phyloP scores from a whole-genome alignment of 257 asterid species.

The Coffea canephora region DNA sequence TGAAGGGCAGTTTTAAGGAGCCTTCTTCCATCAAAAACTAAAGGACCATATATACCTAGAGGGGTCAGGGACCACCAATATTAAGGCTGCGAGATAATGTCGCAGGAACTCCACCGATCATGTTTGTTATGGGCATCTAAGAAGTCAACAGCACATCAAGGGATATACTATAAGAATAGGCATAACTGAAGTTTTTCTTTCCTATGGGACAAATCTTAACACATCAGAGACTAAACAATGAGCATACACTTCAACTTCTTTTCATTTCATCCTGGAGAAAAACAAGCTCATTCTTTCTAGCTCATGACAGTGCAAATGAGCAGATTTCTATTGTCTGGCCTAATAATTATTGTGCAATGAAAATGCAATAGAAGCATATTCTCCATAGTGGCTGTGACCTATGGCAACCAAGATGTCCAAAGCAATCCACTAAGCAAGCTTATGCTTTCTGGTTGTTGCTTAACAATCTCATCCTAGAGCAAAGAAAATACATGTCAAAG shows the following conservation, averaged over 20 bases:
- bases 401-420: background rate
- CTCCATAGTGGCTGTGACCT: background rate
- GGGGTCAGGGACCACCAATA: slow-evolving; percentile 12
- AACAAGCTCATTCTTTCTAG: background rate
- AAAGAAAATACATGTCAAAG: too few relatives aligned
- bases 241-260: background rate
- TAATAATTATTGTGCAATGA: too few relatives aligned
- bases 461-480: too few relatives aligned
- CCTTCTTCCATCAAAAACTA: slow-evolving; percentile 6
- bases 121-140: background rate
- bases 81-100: background rate
- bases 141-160: background rate
- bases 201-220: background rate
- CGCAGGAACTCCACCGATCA: background rate
- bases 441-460: too few relatives aligned
- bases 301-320: too few relatives aligned
- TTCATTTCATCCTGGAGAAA: background rate
- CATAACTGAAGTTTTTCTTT: background rate
- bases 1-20: background rate
- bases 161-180: background rate
- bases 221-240: background rate
- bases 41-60: background rate
- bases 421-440: too few relatives aligned
- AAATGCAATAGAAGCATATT: background rate
- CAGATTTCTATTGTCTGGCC: too few relatives aligned